A percentile compares a stretch with the other conserved stretches of the same genome.
Conservation (phyloP, 306 rosid species). For the Rubus idaeus region DNA sequence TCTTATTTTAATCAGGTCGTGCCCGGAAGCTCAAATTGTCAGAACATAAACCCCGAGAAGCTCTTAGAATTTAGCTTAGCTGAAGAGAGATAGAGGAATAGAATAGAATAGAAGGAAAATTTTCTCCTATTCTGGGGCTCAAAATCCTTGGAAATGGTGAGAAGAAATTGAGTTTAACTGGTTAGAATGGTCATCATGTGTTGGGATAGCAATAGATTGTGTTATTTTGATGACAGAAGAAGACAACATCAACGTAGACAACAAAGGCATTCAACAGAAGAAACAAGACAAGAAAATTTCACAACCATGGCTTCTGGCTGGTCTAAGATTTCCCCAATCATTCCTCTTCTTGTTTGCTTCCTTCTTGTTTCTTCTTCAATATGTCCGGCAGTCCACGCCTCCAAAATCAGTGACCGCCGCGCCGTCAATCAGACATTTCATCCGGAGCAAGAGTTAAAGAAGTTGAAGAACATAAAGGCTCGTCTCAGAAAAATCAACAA, state of each 20-base stretch:
- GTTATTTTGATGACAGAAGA: slow-evolving; percentile 39
- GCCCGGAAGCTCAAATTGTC: slow-evolving; percentile 46
- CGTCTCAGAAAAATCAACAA: slow-evolving; percentile 76
- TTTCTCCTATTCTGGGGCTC: slow-evolving; percentile 29
- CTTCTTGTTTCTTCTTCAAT: slow-evolving; percentile 48
- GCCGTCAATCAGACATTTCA: slow-evolving; percentile 51
- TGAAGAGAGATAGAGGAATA: slow-evolving; percentile 25
- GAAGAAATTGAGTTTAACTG: not conserved
- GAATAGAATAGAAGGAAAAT: slow-evolving; percentile 27
- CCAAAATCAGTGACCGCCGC: slow-evolving; percentile 8
- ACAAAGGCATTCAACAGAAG: slow-evolving; percentile 28
- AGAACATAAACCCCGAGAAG: slow-evolving; percentile 39
- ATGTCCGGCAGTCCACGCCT: slow-evolving; percentile 51
- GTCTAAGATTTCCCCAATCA: slow-evolving; percentile 50
- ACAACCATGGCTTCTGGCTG: slow-evolving; percentile 68
- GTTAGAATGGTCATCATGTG: slow-evolving; percentile 34
- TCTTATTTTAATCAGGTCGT: slow-evolving; percentile 40
- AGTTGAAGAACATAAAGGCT: slow-evolving; percentile 46
- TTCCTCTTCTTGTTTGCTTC: slow-evolving; percentile 50
- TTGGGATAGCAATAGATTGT: slow-evolving; percentile 39
- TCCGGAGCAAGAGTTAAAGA: slow-evolving; percentile 55
- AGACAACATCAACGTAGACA: slow-evolving; percentile 53
- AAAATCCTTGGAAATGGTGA: slow-evolving; percentile 58
- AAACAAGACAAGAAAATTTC: slow-evolving; percentile 35
- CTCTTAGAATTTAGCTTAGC: slow-evolving; percentile 11